These are phyloP conservation scores for Suillus cothurnatus DNA, from an alignment of 768 basidiomycete species.

Conservation along the genomic window DNA sequence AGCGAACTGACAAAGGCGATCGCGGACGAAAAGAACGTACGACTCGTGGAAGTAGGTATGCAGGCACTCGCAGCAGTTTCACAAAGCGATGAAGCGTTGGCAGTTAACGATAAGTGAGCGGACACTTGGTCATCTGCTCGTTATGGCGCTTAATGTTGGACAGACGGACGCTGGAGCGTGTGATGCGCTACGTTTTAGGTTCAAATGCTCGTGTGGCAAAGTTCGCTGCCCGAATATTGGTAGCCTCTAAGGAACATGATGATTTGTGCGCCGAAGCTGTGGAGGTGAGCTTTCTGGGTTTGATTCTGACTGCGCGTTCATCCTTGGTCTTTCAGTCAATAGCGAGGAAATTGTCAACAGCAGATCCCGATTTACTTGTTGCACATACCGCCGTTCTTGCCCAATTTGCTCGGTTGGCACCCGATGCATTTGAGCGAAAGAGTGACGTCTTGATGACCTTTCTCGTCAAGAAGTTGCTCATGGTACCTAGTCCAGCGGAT, in stretches of 20 bases:
- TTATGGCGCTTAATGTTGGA: conserved; percentile 7
- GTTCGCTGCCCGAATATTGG: conserved; percentile 78
- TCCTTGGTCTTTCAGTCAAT: conserved; percentile 49
- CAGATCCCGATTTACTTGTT: conserved; percentile 53
- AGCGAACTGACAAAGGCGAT: conserved; percentile 76
- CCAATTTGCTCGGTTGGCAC: conserved; percentile 69
- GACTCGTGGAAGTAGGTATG: conserved; percentile 64
- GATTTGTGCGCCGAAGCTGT: conserved; percentile 56
- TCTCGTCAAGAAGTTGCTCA: conserved; percentile 69
- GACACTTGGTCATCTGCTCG: background rate
- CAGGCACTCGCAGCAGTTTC: conserved; percentile 76
- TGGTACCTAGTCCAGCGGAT: conserved; percentile 51
- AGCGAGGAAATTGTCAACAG: conserved; percentile 49
- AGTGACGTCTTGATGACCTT: conserved; percentile 76
- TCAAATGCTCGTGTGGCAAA: conserved; percentile 74
- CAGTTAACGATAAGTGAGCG: conserved; percentile 68
- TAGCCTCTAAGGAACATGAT: conserved; percentile 55
- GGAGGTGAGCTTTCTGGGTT: conserved; percentile 49
- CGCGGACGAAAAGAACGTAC: conserved; percentile 58
- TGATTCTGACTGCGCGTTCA: background rate
- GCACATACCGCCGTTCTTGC: conserved; percentile 72
- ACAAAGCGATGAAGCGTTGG: conserved; percentile 57
- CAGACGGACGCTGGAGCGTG: conserved; percentile 70
- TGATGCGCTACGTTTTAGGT: conserved; percentile 59
- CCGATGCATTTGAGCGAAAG: conserved; percentile 75